phyloP scores from a whole-genome alignment of 2,329 filamentous ascomycete species.

The Fusarium penzigii region DNA sequence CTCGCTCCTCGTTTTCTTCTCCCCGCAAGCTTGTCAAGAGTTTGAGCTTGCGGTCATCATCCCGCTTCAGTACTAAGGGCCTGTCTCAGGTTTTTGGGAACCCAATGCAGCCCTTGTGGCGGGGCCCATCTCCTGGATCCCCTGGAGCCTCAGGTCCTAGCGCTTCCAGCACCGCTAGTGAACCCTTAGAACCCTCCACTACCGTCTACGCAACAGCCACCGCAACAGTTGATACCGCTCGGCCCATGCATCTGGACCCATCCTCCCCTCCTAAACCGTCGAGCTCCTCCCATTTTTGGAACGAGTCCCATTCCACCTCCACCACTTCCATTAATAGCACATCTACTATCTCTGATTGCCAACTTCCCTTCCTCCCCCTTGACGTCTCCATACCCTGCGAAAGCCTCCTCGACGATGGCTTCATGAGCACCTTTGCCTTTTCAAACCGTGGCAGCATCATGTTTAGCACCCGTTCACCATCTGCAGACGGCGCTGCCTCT shows the following conservation, averaged over 20 bases:
- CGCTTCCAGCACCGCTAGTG: constrained; percentile 15
- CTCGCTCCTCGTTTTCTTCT: constrained; percentile 26
- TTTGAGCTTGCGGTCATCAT: constrained; percentile 30
- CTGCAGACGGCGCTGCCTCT: constrained; percentile 25
- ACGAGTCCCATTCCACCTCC: constrained; percentile 27
- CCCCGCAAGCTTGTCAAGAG: constrained; percentile 29
- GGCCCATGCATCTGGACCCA: constrained; percentile 19
- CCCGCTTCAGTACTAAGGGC: constrained; percentile 23
- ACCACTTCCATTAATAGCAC: constrained; percentile 28
- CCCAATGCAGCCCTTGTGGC: constrained; percentile 28
- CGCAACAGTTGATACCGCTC: constrained; percentile 21
- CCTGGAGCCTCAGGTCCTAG: constrained; percentile 15
- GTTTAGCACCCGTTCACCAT: constrained; percentile 48
- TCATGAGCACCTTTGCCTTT: constrained; percentile 58
- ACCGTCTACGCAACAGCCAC: constrained; percentile 12
- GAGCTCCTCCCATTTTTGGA: constrained; percentile 30
- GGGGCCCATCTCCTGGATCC: constrained; percentile 24
- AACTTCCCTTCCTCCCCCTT: constrained; percentile 50
- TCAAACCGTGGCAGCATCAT: constrained; percentile 66
- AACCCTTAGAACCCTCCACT: too few relatives aligned
- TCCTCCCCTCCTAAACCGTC: constrained; percentile 23
- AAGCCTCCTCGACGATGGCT: constrained; percentile 58
- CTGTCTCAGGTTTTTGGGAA: constrained; percentile 29
- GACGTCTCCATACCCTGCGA: constrained; percentile 58
- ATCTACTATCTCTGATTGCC: constrained; percentile 30